A percentile compares a stretch with the other conserved stretches of the same genome.
These are phyloP conservation scores for Apiotrichum montevideense DNA, from an alignment of 1,284 basidiomycete genomes.

Conservation along the genomic window DNA sequence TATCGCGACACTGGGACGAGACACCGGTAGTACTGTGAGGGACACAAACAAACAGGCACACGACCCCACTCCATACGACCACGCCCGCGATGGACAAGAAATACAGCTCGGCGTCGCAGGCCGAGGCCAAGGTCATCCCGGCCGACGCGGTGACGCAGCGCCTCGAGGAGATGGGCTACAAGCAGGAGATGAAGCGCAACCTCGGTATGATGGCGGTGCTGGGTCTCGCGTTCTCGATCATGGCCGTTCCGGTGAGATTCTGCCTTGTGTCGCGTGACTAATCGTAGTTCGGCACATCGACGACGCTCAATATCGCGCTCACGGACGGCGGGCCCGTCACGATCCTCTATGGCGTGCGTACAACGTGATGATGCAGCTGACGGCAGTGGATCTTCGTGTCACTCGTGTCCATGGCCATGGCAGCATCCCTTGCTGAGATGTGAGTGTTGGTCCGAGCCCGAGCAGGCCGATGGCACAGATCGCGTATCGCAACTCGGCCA, in stretches of 20 bases:
- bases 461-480: too few relatives aligned
- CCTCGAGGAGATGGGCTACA: constrained; percentile 49
- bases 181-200: constrained; percentile 46
- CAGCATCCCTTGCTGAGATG: constrained; percentile 49
- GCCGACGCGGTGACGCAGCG: constrained; percentile 11
- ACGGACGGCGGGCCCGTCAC: constrained; percentile 48
- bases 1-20: too few relatives aligned
- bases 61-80: too few relatives aligned
- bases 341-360: constrained; percentile 45
- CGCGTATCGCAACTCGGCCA: too few relatives aligned
- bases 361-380: neutral
- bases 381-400: constrained; percentile 48
- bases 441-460: constrained; percentile 9
- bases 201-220: constrained; percentile 50
- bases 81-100: neutral
- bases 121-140: neutral
- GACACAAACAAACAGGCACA: too few relatives aligned
- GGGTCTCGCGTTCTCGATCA: constrained; percentile 47
- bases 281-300: constrained; percentile 36
- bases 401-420: constrained; percentile 48
- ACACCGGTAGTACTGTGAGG: too few relatives aligned
- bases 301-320: constrained; percentile 47
- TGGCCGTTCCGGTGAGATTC: constrained; percentile 35
- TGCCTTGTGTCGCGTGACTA: neutral
- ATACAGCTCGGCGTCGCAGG: neutral